Base-by-base conservation (phyloP, 163 green algal genomes). In the Prototheca stagnorum region DNA sequence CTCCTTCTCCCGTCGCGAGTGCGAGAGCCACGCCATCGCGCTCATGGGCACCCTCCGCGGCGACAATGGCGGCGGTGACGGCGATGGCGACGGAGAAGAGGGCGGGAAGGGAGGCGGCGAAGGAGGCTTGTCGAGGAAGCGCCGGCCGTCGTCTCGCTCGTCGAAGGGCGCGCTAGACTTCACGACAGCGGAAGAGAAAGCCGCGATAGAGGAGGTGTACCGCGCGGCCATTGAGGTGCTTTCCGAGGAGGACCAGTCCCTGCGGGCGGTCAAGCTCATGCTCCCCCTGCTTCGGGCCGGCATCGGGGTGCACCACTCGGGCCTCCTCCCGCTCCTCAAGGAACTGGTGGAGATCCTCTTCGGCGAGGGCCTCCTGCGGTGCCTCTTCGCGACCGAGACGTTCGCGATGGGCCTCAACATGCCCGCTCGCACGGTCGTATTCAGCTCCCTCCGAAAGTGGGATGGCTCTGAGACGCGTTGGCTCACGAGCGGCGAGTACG, bases 321-420 rank as follows among this genome's bases (percentile, higher is more conserved):
- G 90, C 3, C 63, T 98, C 65, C 73, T 98, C 58, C 90, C 90
- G 35, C 87, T 98, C 21, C 47, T 96, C 1, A 96, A 96, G 51
- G 87, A 96, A 58, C 50, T 93, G 11, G 79, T 92, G 46, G 88
- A 98, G 69, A 78, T 98, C 2, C 67, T 96, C 20, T 98, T 98
- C 59, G 73, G 87, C 53, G 81, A 87, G 56, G 51, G 60, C 9
- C 59, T 83, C 17, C 60, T 87, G 39, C 85, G 85, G 68, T 75
- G 70, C 15, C 70, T 98, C 8, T 96, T 96, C 66, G 84, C 84
- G 7, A 98, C 90, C 1, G 90, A 99, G 70, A 99, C 90, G 6
- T 97, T 97, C 65, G 84, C 86, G 29, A 99, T 91, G 68, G 90
- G 90, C 3, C 65, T 99, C 28, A 97, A 99, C 79, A 99, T 99